Conservation (phyloP, 2,329 filamentous ascomycete genomes). For the Sporothrix brasiliensis region DNA sequence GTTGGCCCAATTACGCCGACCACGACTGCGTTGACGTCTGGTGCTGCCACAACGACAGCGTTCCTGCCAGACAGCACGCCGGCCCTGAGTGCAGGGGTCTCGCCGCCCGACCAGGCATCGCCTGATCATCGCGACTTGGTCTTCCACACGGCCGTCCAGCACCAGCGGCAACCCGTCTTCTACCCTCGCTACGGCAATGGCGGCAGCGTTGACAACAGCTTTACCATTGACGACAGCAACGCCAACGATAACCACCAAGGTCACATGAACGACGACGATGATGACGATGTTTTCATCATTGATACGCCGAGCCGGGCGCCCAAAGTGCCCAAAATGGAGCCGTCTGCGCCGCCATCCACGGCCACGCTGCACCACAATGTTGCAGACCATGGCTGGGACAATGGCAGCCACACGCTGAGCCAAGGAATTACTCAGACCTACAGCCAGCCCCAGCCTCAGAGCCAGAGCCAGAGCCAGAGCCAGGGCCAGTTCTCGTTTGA, state of each 20-base stretch:
- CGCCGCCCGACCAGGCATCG: conserved; percentile 31
- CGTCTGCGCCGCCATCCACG: not conserved
- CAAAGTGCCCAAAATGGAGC: conserved; percentile 22
- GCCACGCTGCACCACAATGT: conserved; percentile 9
- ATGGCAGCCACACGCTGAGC: not conserved
- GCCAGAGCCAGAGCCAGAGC: conserved; percentile 10
- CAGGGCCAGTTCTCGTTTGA: conserved; percentile 26
- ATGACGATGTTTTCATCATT: conserved; percentile 43
- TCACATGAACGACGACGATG: conserved; percentile 34
- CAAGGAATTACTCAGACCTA: not conserved
- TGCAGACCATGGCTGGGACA: conserved; percentile 7
- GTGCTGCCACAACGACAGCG: conserved; percentile 26
- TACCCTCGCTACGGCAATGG: conserved; percentile 22
- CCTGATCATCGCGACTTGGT: conserved; percentile 27
- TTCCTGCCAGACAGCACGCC: conserved; percentile 29
- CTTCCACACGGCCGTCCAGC: conserved; percentile 38
- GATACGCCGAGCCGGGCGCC: conserved; percentile 46
- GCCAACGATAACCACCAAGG: conserved; percentile 31
- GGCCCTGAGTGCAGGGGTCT: conserved; percentile 29
- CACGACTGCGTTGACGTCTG: conserved; percentile 24
- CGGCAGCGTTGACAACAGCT: conserved; percentile 40
- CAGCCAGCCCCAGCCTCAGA: not conserved
- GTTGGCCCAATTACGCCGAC: conserved; percentile 17
- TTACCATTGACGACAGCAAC: conserved; percentile 28
- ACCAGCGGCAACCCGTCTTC: conserved; percentile 24